Conservation (phyloP, 2,329 filamentous ascomycete species). For the Colletotrichum tamarilloi region DNA sequence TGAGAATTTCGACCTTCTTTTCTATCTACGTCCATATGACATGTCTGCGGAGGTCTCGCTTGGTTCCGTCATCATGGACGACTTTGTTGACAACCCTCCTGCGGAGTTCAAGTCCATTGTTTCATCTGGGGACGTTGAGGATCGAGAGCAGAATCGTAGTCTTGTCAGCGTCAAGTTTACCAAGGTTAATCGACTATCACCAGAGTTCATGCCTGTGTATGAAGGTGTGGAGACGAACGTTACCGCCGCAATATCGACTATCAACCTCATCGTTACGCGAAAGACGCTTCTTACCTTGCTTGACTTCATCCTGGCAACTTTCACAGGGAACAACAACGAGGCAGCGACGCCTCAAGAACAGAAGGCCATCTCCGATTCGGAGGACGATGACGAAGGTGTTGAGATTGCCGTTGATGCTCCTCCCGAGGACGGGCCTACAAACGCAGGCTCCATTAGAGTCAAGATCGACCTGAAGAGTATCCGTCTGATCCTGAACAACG, state of each 20-base stretch:
- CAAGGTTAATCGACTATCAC: slow-evolving; percentile 89
- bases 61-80: slow-evolving; percentile 87
- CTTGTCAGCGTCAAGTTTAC: slow-evolving; percentile 91
- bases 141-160: slow-evolving; percentile 81
- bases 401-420: slow-evolving; percentile 27
- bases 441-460: slow-evolving; percentile 86
- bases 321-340: slow-evolving; percentile 72
- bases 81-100: slow-evolving; percentile 90
- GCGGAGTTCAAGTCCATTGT: slow-evolving; percentile 97
- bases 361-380: slow-evolving; percentile 48
- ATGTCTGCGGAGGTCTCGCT: slow-evolving; percentile 94
- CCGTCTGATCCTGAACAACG: slow-evolving; percentile 94
- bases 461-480: slow-evolving; percentile 96
- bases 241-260: slow-evolving; percentile 90
- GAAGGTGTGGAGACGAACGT: slow-evolving; percentile 95
- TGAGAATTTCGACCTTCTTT: slow-evolving; percentile 87
- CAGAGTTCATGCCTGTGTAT: slow-evolving; percentile 91
- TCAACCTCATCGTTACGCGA: slow-evolving; percentile 94
- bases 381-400: slow-evolving; percentile 50
- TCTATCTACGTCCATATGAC: slow-evolving; percentile 89
- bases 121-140: slow-evolving; percentile 80
- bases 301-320: slow-evolving; percentile 94
- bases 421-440: slow-evolving; percentile 10
- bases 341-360: slow-evolving; percentile 41
- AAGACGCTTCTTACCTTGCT: slow-evolving; percentile 91